Evolutionary conservation across 345 rosid species (phyloP), one percentile per base, ranked within the genome.

Genomic region (Firmiana major): DNA sequence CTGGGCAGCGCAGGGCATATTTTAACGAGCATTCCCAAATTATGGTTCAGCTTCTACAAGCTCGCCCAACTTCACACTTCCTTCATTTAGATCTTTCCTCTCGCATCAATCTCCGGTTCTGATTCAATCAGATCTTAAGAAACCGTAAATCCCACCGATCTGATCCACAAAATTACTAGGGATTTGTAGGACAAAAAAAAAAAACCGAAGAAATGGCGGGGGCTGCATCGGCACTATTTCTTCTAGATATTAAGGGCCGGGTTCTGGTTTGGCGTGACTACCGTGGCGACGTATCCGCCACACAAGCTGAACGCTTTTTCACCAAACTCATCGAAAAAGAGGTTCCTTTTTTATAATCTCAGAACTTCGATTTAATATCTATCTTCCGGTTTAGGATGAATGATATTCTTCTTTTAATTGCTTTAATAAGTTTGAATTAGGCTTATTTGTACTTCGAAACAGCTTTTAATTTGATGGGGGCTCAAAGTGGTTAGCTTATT

Each of bases 181-280:
- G 55, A 46, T 68, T 68, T 38, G 73, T 68, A 26, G 73, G 57
- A 49, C 73, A 2, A 17, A 24, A 16, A 68, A 26, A 16, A 7
- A 3, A 15, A 26, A 24, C 11, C 11, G 36, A 36, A 19, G 74
- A 54, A 74, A 93, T 92, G 99, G 89, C 94, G 22, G 97, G 99
- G 71, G 99, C 97, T 58, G 94, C 87, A 69, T 95, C 99, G 48
- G 98, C 98, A 49, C 90, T 96, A 79, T 96, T 96, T 83, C 90
- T 92, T 53, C 89, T 92, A 24, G 96, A 95, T 81, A 90, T 93
- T 81, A 95, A 95, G 76, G 99, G 99, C 36, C 97, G 92, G 19
- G 90, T 95, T 78, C 90, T 95, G 65, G 91, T 93, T 38, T 95
- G 99, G 99, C 98, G 94, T 49, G 99, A 93, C 83, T 95, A 92